Conservation (phyloP, 1,284 basidiomycete species). For the Papiliotrema nemorosa region DNA sequence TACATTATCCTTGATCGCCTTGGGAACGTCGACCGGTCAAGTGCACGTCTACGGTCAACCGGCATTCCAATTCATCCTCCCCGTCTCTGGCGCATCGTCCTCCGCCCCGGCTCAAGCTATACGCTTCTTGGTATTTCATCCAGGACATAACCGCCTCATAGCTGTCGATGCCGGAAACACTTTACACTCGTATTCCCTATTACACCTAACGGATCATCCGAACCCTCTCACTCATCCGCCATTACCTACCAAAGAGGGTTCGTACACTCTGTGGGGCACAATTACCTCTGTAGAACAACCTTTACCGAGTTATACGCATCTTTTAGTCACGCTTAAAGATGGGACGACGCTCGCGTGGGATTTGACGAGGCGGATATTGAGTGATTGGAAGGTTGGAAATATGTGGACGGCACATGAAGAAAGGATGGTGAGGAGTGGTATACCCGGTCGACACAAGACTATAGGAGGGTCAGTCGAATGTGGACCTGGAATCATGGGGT, state of each 20-base stretch:
- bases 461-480: slow-evolving; percentile 48
- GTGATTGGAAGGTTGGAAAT: slow-evolving; percentile 64
- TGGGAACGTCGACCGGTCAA: slow-evolving; percentile 54
- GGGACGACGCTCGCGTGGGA: slow-evolving; percentile 61
- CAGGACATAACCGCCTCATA: slow-evolving; percentile 41
- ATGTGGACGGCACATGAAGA: slow-evolving; percentile 73
- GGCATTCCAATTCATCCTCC: slow-evolving; percentile 43
- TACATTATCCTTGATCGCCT: slow-evolving; percentile 66
- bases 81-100: slow-evolving; percentile 25
- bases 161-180: slow-evolving; percentile 42
- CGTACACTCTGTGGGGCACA: slow-evolving; percentile 28
- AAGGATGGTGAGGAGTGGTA: slow-evolving; percentile 59
- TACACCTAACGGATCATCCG: slow-evolving; percentile 31
- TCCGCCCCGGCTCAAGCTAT: slow-evolving; percentile 21
- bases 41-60: slow-evolving; percentile 44
- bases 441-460: slow-evolving; percentile 53
- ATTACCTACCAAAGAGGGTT: slow-evolving; percentile 31
- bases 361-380: slow-evolving; percentile 61
- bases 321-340: slow-evolving; percentile 46
- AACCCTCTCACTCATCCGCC: slow-evolving; percentile 33
- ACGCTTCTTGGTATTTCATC: slow-evolving; percentile 48
- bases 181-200: slow-evolving; percentile 37
- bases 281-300: slow-evolving; percentile 41
- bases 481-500: not conserved
- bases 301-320: slow-evolving; percentile 37